Base-by-base conservation (phyloP, 176 grass and related monocot genomes). In the Thalia dealbata region DNA sequence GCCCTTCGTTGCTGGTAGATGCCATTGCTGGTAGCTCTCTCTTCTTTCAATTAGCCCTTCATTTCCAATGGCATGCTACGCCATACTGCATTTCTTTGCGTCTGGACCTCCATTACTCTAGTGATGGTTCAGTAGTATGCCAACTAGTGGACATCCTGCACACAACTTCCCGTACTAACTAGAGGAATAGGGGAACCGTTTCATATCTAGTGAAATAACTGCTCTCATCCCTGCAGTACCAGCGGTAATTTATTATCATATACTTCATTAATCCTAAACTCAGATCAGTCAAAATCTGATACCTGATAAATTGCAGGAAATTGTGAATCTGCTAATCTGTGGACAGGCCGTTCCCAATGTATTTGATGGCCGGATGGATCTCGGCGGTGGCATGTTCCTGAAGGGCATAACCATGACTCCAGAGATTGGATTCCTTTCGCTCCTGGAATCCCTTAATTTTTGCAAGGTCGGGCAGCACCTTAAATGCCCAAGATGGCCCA, bases 321-420 rank as follows among this genome's bases (percentile, higher is more conserved):
- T 99, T 65, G 95, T 99, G 85, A 99, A 99, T 88, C 88, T 99
- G 70, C 81, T 99, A 70, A 86, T 99, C 50, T 99, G 95, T 79
- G 95, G 95, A 69, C 83, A 88, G 84, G 95, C 95, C n/a, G 95
- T 86, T 14, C 85, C 95, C 69, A 99, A 99, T 93, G 95, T 99
- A 73, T 99, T 99, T 84, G 95, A 99, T 84, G 95, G 81, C 45
- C 91, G 87, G 72, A 93, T 99, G 95, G 95, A 99, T 73, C 82
- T 93, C 80, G 95, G 95, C 61, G 95, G 95, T 18, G 95, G 85
- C 69, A 99, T 93, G 95, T 91, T 81, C 84, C 82, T 99, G 38
- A 99, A 99, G 75, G 90, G 95, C 42, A 91, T 99, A 80, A 85
- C 95, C 52, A 82, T 78, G 23, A 71, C 42, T 51, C 90, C 91